Percentiles rank a stretch among this genome's conserved stretches.
Evolutionary conservation across 345 rosid genomes (phyloP).

Genomic region (Laguncularia racemosa): DNA sequence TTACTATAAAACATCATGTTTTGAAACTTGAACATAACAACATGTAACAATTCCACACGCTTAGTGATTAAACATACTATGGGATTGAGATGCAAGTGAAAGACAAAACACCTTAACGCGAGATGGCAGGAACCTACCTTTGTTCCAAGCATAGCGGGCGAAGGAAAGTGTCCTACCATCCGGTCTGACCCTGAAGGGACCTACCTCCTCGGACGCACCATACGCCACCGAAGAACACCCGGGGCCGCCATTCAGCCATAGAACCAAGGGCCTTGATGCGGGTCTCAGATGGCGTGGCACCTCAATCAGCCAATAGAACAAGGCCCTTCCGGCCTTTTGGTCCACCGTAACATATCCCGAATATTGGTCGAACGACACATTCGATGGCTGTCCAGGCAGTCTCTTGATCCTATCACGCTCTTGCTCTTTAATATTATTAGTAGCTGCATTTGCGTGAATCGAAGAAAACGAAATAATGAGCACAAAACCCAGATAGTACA

Average conservation of each 20-base stretch:
- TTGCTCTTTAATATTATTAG: constrained; percentile 14
- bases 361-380: constrained; percentile 61
- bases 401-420: constrained; percentile 43
- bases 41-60: no score
- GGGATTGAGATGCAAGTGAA: not conserved
- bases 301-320: constrained; percentile 73
- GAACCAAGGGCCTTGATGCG: constrained; percentile 37
- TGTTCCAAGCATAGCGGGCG: constrained; percentile 71
- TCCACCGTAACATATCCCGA: constrained; percentile 76
- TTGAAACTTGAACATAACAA: no score
- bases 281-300: constrained; percentile 24
- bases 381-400: constrained; percentile 67
- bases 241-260: constrained; percentile 94
- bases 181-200: constrained; percentile 67
- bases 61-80: not conserved
- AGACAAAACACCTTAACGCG: not conserved
- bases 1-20: not conserved
- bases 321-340: constrained; percentile 39
- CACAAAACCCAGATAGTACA: constrained; percentile 3
- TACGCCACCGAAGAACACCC: constrained; percentile 88
- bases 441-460: not conserved
- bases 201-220: constrained; percentile 87
- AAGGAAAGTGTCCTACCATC: constrained; percentile 49
- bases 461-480: constrained; percentile 7
- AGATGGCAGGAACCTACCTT: constrained; percentile 24